Evolutionary conservation across 331 rosid species (phyloP).

Genomic region (Spiraea crenata): DNA sequence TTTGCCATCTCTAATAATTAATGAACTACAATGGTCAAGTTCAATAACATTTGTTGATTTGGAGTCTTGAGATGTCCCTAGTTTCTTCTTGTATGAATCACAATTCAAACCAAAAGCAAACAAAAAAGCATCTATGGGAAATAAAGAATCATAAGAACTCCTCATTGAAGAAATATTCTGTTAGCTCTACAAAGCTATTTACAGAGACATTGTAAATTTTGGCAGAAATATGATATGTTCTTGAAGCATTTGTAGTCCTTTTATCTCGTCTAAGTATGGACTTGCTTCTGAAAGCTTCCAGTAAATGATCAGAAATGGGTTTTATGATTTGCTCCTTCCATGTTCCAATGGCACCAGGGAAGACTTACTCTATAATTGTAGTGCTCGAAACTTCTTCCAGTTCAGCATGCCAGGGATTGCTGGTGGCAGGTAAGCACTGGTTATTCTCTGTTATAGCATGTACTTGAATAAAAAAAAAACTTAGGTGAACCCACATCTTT

Average conservation of each 20-base stretch:
- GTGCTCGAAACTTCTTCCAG: constrained; percentile 96
- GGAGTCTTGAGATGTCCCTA: constrained; percentile 16
- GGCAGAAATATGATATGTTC: neutral
- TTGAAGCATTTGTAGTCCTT: neutral
- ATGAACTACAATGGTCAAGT: neutral
- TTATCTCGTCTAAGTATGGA: neutral
- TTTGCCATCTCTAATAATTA: neutral
- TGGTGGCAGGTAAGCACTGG: constrained; percentile 85
- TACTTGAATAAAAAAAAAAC: neutral
- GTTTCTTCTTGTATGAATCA: neutral
- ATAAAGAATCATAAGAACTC: neutral
- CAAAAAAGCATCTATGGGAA: neutral
- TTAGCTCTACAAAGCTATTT: neutral
- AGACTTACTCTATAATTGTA: constrained; percentile 95
- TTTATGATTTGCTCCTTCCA: constrained; percentile 93
- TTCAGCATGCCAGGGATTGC: constrained; percentile 83
- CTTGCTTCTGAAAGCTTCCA: constrained; percentile 58
- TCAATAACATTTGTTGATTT: neutral
- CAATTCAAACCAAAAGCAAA: neutral
- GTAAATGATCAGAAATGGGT: constrained; percentile 83
- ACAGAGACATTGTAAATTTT: neutral
- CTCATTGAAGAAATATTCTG: neutral
- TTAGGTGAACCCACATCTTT: neutral
- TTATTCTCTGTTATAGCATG: neutral
- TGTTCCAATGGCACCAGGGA: constrained; percentile 97